Conservation (phyloP, 106 monocot genomes). For the Cymbidium sinense region DNA sequence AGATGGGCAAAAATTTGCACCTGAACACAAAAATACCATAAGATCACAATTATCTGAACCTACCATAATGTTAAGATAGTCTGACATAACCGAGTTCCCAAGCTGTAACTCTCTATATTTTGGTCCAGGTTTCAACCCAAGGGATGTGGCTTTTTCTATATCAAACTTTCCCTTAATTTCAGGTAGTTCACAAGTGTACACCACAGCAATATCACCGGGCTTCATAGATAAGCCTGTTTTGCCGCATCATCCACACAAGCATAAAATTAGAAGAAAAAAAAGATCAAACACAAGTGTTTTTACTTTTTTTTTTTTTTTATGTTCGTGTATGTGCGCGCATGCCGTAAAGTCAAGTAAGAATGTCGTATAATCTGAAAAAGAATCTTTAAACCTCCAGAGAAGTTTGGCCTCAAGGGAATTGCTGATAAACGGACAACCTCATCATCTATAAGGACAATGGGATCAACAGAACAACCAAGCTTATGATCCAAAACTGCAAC, state of each 20-base stretch:
- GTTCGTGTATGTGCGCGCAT: neutral
- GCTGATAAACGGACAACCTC: constrained; percentile 86
- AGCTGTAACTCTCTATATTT: constrained; percentile 95
- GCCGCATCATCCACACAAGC: constrained; percentile 4
- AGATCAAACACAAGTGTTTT: neutral
- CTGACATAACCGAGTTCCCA: constrained; percentile 89
- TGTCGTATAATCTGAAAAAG: neutral
- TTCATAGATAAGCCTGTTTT: constrained; percentile 27
- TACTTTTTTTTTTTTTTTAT: constrained; percentile 9
- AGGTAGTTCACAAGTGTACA: constrained; percentile 89
- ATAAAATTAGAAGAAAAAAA: neutral
- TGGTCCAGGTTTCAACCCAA: constrained; percentile 85
- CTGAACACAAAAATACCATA: neutral
- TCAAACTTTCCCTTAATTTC: constrained; percentile 98
- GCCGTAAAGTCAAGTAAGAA: constrained; percentile 6
- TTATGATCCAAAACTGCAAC: constrained; percentile 17
- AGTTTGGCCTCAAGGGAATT: constrained; percentile 50
- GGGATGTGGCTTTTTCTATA: constrained; percentile 67
- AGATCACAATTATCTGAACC: constrained; percentile 2
- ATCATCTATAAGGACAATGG: constrained; percentile 81
- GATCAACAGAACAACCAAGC: constrained; percentile 10
- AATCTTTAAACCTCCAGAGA: constrained; percentile 12
- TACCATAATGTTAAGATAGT: constrained; percentile 57
- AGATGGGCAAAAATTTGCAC: neutral
- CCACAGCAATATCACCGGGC: constrained; percentile 81